These are phyloP conservation scores for Colletotrichum tofieldiae DNA, from an alignment of 2,329 filamentous ascomycete species.

Conservation along the genomic window DNA sequence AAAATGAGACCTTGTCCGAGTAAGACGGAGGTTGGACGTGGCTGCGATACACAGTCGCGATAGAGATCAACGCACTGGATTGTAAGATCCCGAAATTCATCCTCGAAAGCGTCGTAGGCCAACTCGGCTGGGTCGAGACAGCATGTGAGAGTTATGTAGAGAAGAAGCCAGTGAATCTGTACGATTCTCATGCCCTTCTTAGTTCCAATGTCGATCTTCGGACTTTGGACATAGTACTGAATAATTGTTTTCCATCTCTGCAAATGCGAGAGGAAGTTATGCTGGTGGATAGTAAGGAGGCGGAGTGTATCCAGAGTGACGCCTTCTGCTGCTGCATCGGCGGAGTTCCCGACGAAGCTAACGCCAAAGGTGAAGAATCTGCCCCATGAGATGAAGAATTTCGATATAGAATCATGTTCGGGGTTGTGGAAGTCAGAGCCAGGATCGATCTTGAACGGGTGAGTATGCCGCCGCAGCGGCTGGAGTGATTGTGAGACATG, in stretches of 20 bases:
- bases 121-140: slow-evolving; percentile 41
- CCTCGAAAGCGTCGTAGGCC: slow-evolving; percentile 38
- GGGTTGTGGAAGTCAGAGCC: slow-evolving; percentile 22
- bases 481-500: slow-evolving; percentile 35
- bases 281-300: slow-evolving; percentile 17
- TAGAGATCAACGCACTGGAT: slow-evolving; percentile 31
- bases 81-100: slow-evolving; percentile 37
- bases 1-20: slow-evolving; percentile 35
- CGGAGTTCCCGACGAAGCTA: slow-evolving; percentile 28
- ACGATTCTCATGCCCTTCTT: slow-evolving; percentile 35
- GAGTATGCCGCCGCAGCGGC: slow-evolving; percentile 24
- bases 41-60: slow-evolving; percentile 16
- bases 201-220: slow-evolving; percentile 8
- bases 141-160: slow-evolving; percentile 28
- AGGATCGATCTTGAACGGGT: slow-evolving; percentile 35
- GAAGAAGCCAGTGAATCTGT: slow-evolving; percentile 35
- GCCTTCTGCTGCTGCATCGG: slow-evolving; percentile 3
- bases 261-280: slow-evolving; percentile 26
- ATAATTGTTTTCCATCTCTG: slow-evolving; percentile 24
- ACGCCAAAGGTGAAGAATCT: slow-evolving; percentile 39
- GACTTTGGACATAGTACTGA: slow-evolving; percentile 14
- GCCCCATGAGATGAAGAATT: slow-evolving; percentile 36
- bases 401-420: slow-evolving; percentile 21
- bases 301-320: slow-evolving; percentile 7
- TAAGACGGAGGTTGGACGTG: slow-evolving; percentile 12